These are phyloP conservation scores for Paracoccidioides brasiliensis DNA, from an alignment of 2,329 filamentous ascomycete genomes.

Conservation along the genomic window DNA sequence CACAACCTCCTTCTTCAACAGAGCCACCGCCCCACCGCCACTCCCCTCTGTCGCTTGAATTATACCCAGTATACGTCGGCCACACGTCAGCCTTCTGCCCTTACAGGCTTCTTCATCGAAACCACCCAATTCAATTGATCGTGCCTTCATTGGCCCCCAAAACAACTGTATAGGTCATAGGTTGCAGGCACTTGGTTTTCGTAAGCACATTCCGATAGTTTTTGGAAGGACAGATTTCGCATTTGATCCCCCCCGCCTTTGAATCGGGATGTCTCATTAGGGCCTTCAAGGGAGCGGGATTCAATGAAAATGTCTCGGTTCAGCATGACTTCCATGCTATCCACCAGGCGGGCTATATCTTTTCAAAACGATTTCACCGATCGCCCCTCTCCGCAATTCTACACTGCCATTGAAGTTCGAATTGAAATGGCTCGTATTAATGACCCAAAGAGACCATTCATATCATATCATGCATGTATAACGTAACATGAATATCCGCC, in stretches of 20 bases:
- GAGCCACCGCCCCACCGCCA: conserved; percentile 31
- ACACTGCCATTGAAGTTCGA: too few relatives aligned
- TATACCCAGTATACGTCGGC: conserved; percentile 49
- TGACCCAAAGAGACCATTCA: not conserved
- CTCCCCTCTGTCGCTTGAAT: conserved; percentile 44
- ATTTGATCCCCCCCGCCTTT: conserved; percentile 34
- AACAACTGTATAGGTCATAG: conserved; percentile 33
- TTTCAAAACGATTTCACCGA: conserved; percentile 14
- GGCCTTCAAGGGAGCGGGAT: conserved; percentile 45
- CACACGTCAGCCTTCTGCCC: conserved; percentile 46
- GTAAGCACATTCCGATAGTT: conserved; percentile 30
- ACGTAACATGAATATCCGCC: conserved; percentile 52
- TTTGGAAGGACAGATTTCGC: conserved; percentile 30
- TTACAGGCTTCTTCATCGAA: conserved; percentile 37
- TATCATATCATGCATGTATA: not conserved
- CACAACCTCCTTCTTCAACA: conserved; percentile 45
- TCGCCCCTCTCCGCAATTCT: too few relatives aligned
- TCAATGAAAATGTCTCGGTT: conserved; percentile 40
- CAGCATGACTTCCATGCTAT: conserved; percentile 42
- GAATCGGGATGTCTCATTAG: conserved; percentile 54
- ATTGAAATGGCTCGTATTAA: not conserved
- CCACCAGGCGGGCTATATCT: conserved; percentile 55
- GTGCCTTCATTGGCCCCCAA: conserved; percentile 30
- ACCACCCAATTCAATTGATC: conserved; percentile 37
- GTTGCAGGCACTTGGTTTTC: conserved; percentile 33